Conservation (phyloP, 1,284 basidiomycete genomes). For the Cutaneotrichosporon sp. region DNA sequence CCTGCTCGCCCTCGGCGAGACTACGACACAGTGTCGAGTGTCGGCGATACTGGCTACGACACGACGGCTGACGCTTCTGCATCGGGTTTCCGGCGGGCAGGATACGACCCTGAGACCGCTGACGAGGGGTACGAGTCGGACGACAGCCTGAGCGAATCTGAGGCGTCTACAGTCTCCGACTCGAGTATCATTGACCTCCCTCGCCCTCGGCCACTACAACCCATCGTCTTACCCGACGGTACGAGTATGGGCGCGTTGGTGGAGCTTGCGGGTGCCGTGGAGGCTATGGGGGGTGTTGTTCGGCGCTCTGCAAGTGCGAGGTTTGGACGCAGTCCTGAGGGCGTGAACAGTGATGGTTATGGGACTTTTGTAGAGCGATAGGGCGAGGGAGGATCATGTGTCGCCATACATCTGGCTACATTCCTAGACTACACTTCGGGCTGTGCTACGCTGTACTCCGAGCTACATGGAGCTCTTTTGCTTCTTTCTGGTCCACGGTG, state of each 20-base stretch:
- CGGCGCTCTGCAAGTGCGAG: not conserved
- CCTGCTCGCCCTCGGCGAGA: too few species aligned
- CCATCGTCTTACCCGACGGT: slow-evolving; percentile 5
- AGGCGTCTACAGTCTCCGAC: slow-evolving; percentile 4
- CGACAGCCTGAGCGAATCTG: not conserved
- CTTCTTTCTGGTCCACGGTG: too few species aligned
- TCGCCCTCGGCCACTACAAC: slow-evolving; percentile 5
- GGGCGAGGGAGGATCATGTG: not conserved
- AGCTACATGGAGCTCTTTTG: too few species aligned
- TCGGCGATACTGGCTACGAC: too few species aligned
- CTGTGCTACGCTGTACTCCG: too few species aligned
- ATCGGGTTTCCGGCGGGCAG: too few species aligned
- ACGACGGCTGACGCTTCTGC: too few species aligned
- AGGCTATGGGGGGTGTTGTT: not conserved
- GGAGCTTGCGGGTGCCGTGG: not conserved
- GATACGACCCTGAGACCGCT: not conserved
- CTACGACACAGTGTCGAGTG: too few species aligned
- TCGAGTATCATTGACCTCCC: slow-evolving; percentile 19
- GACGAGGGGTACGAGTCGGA: slow-evolving; percentile 1
- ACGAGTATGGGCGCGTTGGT: not conserved
- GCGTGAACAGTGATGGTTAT: not conserved
- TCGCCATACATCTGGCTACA: not conserved
- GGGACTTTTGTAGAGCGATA: slow-evolving; percentile 2
- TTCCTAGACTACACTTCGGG: too few species aligned
- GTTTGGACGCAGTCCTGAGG: not conserved